phyloP scores from a whole-genome alignment of 2,329 filamentous ascomycete species.

The Botrytis paeoniae region DNA sequence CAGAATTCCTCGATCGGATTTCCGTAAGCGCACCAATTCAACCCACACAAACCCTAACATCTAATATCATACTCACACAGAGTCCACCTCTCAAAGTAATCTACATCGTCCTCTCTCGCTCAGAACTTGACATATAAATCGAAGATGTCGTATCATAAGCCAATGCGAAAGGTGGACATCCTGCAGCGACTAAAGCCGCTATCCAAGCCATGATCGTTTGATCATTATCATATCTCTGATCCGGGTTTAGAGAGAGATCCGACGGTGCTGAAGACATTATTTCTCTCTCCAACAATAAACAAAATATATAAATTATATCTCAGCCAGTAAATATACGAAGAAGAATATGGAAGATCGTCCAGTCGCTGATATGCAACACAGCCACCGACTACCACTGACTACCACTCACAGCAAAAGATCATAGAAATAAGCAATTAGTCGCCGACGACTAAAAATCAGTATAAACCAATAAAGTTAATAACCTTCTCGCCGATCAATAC shows the following conservation, averaged over 20 bases:
- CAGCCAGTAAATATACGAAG: background rate
- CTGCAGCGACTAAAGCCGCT: background rate
- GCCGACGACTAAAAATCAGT: background rate
- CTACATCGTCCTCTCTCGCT: background rate
- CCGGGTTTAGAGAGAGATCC: constrained; percentile 10
- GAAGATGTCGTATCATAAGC: background rate
- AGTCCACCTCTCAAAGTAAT: background rate
- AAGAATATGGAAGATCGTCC: background rate
- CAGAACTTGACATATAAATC: background rate
- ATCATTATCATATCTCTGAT: constrained; percentile 14
- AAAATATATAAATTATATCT: background rate
- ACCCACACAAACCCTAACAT: background rate
- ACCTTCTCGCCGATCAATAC: background rate
- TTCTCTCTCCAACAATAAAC: background rate
- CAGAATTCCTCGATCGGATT: background rate
- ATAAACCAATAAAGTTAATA: background rate
- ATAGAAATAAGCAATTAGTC: background rate
- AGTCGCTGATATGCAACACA: background rate
- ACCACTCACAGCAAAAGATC: background rate
- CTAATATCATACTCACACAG: background rate
- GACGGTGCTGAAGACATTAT: constrained; percentile 12
- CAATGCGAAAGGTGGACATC: constrained; percentile 11
- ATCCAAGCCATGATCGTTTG: constrained; percentile 10
- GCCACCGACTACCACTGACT: background rate
- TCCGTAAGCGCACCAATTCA: background rate